Percentiles rank a stretch among this genome's conserved stretches.
phyloP scores from a whole-genome alignment of 2,329 filamentous ascomycete species.

The Aureobasidium sp. region DNA sequence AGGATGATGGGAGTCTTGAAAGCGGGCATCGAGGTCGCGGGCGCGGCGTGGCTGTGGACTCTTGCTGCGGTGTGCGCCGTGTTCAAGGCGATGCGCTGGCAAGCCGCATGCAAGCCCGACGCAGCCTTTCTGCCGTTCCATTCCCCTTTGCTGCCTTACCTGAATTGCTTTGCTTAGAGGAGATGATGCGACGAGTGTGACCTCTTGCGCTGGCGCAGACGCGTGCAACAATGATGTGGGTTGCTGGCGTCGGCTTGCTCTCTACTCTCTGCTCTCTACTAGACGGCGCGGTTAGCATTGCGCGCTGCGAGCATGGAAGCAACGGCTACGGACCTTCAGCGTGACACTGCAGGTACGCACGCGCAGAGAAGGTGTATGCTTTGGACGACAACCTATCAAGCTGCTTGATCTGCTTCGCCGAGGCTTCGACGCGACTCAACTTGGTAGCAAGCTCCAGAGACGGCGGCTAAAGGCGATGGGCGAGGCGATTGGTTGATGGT shows the following conservation, averaged over 20 bases:
- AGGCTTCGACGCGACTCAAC: slow-evolving; percentile 6
- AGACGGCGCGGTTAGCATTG: not conserved
- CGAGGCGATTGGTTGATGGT: slow-evolving; percentile 12
- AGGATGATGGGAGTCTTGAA: not conserved
- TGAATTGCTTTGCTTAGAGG: not conserved
- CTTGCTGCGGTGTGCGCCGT: not conserved
- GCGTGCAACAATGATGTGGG: not conserved
- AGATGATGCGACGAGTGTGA: not conserved
- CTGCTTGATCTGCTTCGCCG: slow-evolving; percentile 6
- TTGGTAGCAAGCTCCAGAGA: slow-evolving; percentile 3
- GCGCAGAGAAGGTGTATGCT: slow-evolving; percentile 5
- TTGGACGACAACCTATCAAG: slow-evolving; percentile 9
- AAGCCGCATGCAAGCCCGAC: slow-evolving; percentile 8
- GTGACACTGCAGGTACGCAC: slow-evolving; percentile 13
- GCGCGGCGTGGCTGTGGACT: slow-evolving; percentile 6
- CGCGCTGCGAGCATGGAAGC: not conserved
- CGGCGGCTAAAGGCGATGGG: slow-evolving; percentile 9
- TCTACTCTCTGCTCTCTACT: not conserved
- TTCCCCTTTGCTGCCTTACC: slow-evolving; percentile 8
- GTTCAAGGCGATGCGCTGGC: slow-evolving; percentile 9
- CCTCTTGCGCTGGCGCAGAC: slow-evolving; percentile 1
- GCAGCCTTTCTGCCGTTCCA: not conserved
- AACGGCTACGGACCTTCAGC: not conserved
- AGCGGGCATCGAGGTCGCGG: not conserved
- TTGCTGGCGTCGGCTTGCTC: slow-evolving; percentile 2